Percentiles rank a stretch among this genome's conserved stretches.
phyloP scores from a whole-genome alignment of 2,329 filamentous ascomycete species.

The Meredithiella fracta region DNA sequence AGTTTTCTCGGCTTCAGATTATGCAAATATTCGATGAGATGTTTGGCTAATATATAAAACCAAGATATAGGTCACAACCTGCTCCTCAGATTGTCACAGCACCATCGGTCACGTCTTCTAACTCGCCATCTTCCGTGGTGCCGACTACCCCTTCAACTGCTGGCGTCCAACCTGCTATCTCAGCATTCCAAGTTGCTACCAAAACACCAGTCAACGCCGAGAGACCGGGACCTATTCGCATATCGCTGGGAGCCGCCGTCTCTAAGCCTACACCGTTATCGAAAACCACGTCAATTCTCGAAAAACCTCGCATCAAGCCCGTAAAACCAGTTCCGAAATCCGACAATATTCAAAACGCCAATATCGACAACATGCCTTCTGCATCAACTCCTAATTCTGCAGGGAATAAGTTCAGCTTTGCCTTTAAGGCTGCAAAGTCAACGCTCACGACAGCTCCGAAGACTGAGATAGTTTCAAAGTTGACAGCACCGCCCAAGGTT shows the following conservation, averaged over 20 bases:
- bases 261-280: too few relatives aligned
- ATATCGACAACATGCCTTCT: too few relatives aligned
- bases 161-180: background rate
- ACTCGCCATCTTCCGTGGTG: background rate
- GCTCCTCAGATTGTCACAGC: background rate
- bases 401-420: constrained; percentile 65
- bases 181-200: background rate
- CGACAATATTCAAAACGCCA: too few relatives aligned
- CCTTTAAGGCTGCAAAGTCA: constrained; percentile 62
- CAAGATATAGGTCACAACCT: background rate
- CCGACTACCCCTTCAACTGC: background rate
- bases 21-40: background rate
- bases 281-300: too few relatives aligned
- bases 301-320: too few relatives aligned
- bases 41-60: background rate
- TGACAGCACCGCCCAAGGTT: constrained; percentile 39
- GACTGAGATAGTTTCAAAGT: constrained; percentile 49
- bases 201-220: too few relatives aligned
- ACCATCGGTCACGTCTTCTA: background rate
- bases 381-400: background rate
- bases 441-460: constrained; percentile 30
- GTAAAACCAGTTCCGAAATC: too few relatives aligned
- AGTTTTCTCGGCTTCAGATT: background rate
- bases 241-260: too few relatives aligned
- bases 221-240: too few relatives aligned